phyloP scores from a whole-genome alignment of 306 rosid genomes.

The Quercus aquifolioides region DNA sequence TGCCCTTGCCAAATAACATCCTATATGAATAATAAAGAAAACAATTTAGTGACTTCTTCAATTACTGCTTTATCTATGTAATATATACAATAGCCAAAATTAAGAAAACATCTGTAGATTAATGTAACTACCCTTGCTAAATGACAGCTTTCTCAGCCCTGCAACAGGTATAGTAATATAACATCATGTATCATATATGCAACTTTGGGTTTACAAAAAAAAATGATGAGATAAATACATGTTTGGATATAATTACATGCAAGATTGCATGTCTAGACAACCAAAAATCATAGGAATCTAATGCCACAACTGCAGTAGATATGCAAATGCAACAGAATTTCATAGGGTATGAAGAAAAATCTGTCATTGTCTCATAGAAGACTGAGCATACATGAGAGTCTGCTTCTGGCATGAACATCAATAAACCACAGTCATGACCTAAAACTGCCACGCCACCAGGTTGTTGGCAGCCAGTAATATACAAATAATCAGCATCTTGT shows the following conservation, averaged over 20 bases:
- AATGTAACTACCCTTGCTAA: neutral
- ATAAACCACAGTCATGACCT: slow-evolving; percentile 77
- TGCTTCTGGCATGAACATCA: slow-evolving; percentile 98
- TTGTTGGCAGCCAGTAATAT: slow-evolving; percentile 93
- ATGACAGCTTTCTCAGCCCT: neutral
- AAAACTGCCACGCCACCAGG: slow-evolving; percentile 89
- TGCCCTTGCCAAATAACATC: slow-evolving; percentile 93
- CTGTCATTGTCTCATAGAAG: slow-evolving; percentile 10
- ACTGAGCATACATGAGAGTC: slow-evolving; percentile 56
- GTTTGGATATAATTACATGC: neutral
- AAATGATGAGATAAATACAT: neutral
- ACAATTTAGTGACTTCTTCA: neutral
- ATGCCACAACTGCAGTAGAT: slow-evolving; percentile 3
- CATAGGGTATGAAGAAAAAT: slow-evolving; percentile 7
- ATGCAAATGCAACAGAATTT: slow-evolving; percentile 5
- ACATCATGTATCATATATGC: neutral
- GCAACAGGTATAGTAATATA: neutral
- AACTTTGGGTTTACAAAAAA: neutral
- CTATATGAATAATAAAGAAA: slow-evolving; percentile 32
- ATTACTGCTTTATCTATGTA: neutral
- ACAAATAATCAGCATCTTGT: slow-evolving; percentile 82
- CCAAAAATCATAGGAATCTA: neutral
- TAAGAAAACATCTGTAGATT: neutral
- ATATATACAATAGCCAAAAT: neutral
- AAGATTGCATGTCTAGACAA: slow-evolving; percentile 1